A percentile compares a stretch with the other conserved stretches of the same genome.
Conservation (phyloP, 2,329 filamentous ascomycete species). For the Meredithiella fracta region DNA sequence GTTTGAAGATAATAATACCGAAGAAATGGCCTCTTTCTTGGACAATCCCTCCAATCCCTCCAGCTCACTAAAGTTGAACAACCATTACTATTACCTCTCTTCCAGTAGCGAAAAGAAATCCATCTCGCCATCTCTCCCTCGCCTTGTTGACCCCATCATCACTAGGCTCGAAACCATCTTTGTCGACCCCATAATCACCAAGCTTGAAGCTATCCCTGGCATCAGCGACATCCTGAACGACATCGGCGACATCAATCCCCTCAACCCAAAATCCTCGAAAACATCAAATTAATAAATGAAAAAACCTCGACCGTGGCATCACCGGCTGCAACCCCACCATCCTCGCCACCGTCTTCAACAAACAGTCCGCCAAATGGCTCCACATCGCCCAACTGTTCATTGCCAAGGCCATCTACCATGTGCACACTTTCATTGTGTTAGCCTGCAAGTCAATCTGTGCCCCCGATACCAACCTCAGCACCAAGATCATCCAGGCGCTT, state of each 20-base stretch:
- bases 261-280: constrained; percentile 8
- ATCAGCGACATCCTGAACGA: constrained; percentile 16
- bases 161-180: not conserved
- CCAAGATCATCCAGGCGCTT: constrained; percentile 17
- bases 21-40: not conserved
- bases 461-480: constrained; percentile 11
- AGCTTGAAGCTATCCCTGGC: not conserved
- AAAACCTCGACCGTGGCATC: constrained; percentile 17
- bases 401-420: constrained; percentile 17
- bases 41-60: too few species aligned
- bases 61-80: too few species aligned
- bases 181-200: not conserved
- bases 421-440: constrained; percentile 20
- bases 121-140: too few species aligned
- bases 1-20: constrained; percentile 9
- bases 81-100: too few species aligned
- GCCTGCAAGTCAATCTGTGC: constrained; percentile 16
- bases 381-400: constrained; percentile 18
- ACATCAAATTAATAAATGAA: too few species aligned
- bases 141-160: not conserved
- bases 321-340: constrained; percentile 16
- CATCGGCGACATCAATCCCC: constrained; percentile 17
- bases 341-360: constrained; percentile 16
- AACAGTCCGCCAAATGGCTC: constrained; percentile 21
- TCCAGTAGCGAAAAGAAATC: too few species aligned